These are phyloP conservation scores for Penicillium sp. DNA, from an alignment of 2,329 filamentous ascomycete genomes.

Conservation along the genomic window DNA sequence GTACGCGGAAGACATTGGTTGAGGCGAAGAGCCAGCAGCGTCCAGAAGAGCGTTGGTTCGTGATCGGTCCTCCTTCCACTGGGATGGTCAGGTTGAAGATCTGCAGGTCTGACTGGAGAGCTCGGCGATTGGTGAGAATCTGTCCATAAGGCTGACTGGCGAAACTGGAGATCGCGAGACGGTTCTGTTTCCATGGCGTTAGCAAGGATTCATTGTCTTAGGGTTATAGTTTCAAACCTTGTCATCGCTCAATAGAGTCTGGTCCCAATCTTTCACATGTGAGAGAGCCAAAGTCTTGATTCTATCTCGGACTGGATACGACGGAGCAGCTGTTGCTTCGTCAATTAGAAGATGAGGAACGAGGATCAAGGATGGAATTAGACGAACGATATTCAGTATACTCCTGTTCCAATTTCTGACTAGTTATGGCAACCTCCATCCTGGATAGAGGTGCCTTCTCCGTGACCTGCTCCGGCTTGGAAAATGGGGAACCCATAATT, in stretches of 20 bases:
- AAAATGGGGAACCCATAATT: conserved; percentile 6
- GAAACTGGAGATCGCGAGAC: conserved; percentile 73
- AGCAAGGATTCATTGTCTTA: background rate
- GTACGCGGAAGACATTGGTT: conserved; percentile 89
- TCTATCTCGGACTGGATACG: conserved; percentile 14
- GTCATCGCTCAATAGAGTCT: conserved; percentile 26
- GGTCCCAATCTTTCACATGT: conserved; percentile 26
- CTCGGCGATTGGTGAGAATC: conserved; percentile 63
- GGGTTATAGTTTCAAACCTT: conserved; percentile 20
- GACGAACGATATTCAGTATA: background rate
- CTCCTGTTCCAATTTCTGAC: background rate
- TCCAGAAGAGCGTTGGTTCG: conserved; percentile 78
- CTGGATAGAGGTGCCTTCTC: conserved; percentile 1
- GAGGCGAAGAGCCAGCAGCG: conserved; percentile 91
- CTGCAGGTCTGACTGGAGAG: conserved; percentile 69
- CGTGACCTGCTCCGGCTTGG: conserved; percentile 3
- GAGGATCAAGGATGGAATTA: background rate
- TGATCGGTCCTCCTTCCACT: conserved; percentile 77
- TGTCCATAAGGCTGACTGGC: conserved; percentile 65
- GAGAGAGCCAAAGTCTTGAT: conserved; percentile 19
- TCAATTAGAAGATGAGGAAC: background rate
- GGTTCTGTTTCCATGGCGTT: conserved; percentile 47
- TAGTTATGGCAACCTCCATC: background rate
- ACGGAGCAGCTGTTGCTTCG: conserved; percentile 16
- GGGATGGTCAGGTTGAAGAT: conserved; percentile 82